A percentile compares a stretch with the other conserved stretches of the same genome.
Evolutionary conservation across 2,329 filamentous ascomycete species (phyloP).

Genomic region (Leptosphaerulina australis): DNA sequence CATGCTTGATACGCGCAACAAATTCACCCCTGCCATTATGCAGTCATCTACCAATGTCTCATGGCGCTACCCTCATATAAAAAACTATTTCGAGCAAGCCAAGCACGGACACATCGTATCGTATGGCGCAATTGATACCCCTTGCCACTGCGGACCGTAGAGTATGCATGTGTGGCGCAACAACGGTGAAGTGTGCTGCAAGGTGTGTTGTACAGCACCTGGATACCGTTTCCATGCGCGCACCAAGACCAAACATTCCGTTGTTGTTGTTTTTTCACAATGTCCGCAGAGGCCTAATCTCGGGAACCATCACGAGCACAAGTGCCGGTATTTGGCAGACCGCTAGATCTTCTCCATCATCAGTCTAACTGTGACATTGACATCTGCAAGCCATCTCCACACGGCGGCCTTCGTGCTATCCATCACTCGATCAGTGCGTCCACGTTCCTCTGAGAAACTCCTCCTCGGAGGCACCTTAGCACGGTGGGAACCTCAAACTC

Average conservation of each 20-base stretch:
- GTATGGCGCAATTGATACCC: background rate
- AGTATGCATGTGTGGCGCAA: conserved; percentile 14
- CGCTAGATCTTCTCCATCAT: conserved; percentile 8
- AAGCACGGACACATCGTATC: conserved; percentile 8
- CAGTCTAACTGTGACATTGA: background rate
- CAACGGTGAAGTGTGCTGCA: background rate
- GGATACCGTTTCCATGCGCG: background rate
- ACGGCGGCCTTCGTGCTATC: background rate
- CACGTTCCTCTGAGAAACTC: background rate
- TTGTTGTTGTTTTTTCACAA: too few species aligned
- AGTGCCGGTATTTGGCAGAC: conserved; percentile 4
- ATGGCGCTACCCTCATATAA: too few species aligned
- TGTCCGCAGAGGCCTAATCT: too few species aligned
- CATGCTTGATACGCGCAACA: background rate
- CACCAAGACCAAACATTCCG: background rate
- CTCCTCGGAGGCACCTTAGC: background rate
- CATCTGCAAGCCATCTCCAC: background rate
- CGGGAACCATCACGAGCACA: too few species aligned
- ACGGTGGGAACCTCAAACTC: conserved; percentile 4
- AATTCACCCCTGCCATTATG: background rate
- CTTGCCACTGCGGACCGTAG: background rate
- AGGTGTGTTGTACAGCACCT: conserved; percentile 8
- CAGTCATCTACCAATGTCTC: background rate
- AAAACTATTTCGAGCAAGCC: conserved; percentile 1
- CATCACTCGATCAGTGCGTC: conserved; percentile 7